Evolutionary conservation across 208 protist genomes (phyloP).

Genomic region (Wallacemonas sp.): DNA sequence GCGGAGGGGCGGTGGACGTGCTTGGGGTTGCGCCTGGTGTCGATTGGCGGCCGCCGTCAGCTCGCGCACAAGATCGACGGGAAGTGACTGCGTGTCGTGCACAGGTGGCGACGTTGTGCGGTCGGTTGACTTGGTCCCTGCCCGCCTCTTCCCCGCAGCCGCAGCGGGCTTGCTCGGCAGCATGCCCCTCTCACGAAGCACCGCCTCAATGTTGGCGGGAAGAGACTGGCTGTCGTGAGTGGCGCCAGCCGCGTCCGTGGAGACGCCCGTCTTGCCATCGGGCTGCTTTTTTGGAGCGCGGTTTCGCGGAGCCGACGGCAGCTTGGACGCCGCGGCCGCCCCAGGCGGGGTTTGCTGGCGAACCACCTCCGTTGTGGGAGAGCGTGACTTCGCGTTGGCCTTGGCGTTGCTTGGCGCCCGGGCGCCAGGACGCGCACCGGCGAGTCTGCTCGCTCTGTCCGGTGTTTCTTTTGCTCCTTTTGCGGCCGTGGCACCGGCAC

Average conservation of each 20-base stretch:
- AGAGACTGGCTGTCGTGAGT: slow-evolving; percentile 64
- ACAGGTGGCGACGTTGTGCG: slow-evolving; percentile 6
- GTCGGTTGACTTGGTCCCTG: slow-evolving; percentile 23
- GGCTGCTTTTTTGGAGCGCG: background rate
- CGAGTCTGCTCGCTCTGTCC: no score
- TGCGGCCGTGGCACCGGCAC: background rate
- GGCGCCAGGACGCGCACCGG: no score
- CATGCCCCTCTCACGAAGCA: slow-evolving; percentile 6
- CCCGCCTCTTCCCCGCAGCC: background rate
- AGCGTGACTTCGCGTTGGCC: no score
- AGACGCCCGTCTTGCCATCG: no score
- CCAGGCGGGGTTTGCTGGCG: background rate
- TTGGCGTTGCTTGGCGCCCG: no score
- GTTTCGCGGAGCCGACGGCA: background rate
- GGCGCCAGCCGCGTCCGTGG: background rate
- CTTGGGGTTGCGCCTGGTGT: background rate
- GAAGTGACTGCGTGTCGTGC: slow-evolving; percentile 70
- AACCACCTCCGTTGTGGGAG: no score
- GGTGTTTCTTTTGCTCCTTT: slow-evolving; percentile 1
- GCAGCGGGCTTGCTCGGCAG: slow-evolving; percentile 3
- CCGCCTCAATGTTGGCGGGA: slow-evolving; percentile 44
- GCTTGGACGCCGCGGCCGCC: slow-evolving; percentile 3
- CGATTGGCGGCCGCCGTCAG: slow-evolving; percentile 16
- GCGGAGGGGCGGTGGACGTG: background rate
- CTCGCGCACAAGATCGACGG: slow-evolving; percentile 55